Evolutionary conservation across 2,329 filamentous ascomycete species (phyloP).

Genomic region (Xylaria sp.): DNA sequence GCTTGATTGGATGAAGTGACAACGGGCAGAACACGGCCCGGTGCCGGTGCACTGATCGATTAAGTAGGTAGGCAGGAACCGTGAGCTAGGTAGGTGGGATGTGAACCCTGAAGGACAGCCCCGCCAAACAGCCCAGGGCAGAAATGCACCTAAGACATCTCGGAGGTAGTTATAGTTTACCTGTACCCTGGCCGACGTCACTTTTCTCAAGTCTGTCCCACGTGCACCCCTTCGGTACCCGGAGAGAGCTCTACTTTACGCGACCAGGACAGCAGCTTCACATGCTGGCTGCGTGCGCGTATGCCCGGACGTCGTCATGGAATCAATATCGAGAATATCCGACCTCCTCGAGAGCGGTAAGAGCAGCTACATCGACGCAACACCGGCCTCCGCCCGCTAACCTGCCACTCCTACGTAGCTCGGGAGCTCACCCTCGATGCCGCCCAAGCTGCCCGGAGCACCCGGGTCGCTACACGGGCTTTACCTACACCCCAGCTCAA

Average conservation of each 20-base stretch:
- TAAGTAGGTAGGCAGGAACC: neutral
- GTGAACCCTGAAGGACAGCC: conserved; percentile 8
- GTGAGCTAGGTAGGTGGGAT: conserved; percentile 8
- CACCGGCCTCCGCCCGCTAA: conserved; percentile 28
- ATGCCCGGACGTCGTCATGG: conserved; percentile 67
- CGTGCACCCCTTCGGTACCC: neutral
- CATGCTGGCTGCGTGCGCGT: conserved; percentile 42
- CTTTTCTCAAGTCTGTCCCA: conserved; percentile 6
- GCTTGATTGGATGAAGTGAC: neutral
- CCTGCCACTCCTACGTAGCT: conserved; percentile 64
- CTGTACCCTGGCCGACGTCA: conserved; percentile 27
- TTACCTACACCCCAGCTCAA: conserved; percentile 87
- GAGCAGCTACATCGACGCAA: conserved; percentile 42
- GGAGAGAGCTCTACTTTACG: conserved; percentile 13
- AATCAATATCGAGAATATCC: conserved; percentile 95
- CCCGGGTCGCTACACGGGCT: conserved; percentile 69
- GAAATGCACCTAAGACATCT: neutral
- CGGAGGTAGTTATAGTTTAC: neutral
- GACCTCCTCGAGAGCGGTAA: conserved; percentile 93
- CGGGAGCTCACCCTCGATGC: conserved; percentile 98
- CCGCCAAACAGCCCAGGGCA: conserved; percentile 18
- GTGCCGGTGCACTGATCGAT: too few relatives aligned
- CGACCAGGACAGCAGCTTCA: conserved; percentile 43
- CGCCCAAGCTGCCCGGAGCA: conserved; percentile 83
- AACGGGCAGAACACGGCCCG: too few relatives aligned